Percentiles rank a stretch among this genome's conserved stretches.
phyloP scores from a whole-genome alignment of 2,329 filamentous ascomycete genomes.

The Pseudonectria buxi region DNA sequence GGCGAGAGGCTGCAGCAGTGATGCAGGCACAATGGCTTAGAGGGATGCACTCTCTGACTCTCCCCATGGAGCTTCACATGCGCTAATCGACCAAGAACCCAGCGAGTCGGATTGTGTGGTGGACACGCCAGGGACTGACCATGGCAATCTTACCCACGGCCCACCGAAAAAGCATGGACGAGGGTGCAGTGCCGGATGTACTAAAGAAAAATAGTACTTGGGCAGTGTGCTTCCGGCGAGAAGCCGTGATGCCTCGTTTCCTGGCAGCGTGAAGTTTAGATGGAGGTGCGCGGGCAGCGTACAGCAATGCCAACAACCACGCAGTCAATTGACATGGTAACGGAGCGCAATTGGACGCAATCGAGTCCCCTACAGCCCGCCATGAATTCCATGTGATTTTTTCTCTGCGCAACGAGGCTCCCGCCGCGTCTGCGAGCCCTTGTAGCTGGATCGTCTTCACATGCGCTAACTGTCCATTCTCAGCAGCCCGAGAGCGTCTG shows the following conservation, averaged over 20 bases:
- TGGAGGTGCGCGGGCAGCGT: slow-evolving; percentile 3
- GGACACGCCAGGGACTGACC: slow-evolving; percentile 19
- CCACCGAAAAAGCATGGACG: slow-evolving; percentile 17
- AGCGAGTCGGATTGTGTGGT: slow-evolving; percentile 17
- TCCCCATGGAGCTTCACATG: slow-evolving; percentile 10
- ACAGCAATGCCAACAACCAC: neutral
- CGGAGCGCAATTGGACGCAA: slow-evolving; percentile 14
- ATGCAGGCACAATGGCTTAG: slow-evolving; percentile 1
- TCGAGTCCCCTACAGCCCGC: slow-evolving; percentile 9
- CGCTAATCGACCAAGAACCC: slow-evolving; percentile 17
- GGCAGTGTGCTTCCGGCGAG: slow-evolving; percentile 14
- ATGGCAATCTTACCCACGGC: slow-evolving; percentile 14
- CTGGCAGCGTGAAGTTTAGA: slow-evolving; percentile 19
- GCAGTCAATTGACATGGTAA: neutral
- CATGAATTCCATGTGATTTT: slow-evolving; percentile 11
- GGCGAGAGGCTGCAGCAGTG: slow-evolving; percentile 5
- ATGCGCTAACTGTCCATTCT: slow-evolving; percentile 22
- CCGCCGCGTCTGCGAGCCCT: slow-evolving; percentile 11
- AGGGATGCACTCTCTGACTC: no score
- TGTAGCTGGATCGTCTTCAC: slow-evolving; percentile 15
- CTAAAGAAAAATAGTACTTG: slow-evolving; percentile 9
- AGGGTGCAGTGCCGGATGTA: slow-evolving; percentile 1
- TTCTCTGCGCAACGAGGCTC: slow-evolving; percentile 5
- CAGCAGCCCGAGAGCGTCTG: slow-evolving; percentile 17
- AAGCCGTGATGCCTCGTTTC: slow-evolving; percentile 8